These are phyloP conservation scores for Pichia heedii DNA, from an alignment of 805 yeast species.

Conservation along the genomic window DNA sequence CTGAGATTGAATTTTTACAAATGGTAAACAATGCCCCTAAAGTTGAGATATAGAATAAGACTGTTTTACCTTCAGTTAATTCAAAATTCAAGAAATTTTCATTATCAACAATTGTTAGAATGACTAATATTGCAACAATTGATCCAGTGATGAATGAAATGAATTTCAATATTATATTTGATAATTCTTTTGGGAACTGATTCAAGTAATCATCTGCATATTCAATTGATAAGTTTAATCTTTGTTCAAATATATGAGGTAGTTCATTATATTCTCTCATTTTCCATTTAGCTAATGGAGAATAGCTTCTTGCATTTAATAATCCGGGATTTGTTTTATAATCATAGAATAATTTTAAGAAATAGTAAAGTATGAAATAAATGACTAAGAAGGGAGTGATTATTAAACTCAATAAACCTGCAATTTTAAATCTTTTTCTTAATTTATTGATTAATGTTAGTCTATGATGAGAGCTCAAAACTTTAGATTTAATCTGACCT, in stretches of 20 bases:
- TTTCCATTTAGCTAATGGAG: conserved; percentile 94
- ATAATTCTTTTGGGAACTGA: conserved; percentile 81
- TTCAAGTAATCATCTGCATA: conserved; percentile 78
- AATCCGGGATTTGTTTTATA: conserved; percentile 81
- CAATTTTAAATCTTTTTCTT: conserved; percentile 71
- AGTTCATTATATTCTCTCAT: conserved; percentile 90
- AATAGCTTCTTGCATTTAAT: conserved; percentile 76
- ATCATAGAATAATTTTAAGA: conserved; percentile 87
- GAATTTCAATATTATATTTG: conserved; percentile 47
- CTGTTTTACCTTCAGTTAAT: conserved; percentile 69
- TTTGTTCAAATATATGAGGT: conserved; percentile 74
- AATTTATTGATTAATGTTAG: conserved; percentile 60
- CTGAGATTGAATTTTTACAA: conserved; percentile 60
- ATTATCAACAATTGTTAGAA: conserved; percentile 72
- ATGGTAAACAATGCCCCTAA: conserved; percentile 87
- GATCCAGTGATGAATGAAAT: conserved; percentile 78
- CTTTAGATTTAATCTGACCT: conserved; percentile 69
- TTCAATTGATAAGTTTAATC: conserved; percentile 68
- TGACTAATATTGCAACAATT: conserved; percentile 76
- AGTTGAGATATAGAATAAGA: conserved; percentile 77
- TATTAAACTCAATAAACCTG: conserved; percentile 75
- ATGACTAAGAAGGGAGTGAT: conserved; percentile 80
- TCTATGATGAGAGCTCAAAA: conserved; percentile 65
- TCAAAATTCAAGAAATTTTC: conserved; percentile 89
- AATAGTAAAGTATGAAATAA: conserved; percentile 75